Conservation (phyloP, 2,329 filamentous ascomycete species). For the Curvularia verruculosa region DNA sequence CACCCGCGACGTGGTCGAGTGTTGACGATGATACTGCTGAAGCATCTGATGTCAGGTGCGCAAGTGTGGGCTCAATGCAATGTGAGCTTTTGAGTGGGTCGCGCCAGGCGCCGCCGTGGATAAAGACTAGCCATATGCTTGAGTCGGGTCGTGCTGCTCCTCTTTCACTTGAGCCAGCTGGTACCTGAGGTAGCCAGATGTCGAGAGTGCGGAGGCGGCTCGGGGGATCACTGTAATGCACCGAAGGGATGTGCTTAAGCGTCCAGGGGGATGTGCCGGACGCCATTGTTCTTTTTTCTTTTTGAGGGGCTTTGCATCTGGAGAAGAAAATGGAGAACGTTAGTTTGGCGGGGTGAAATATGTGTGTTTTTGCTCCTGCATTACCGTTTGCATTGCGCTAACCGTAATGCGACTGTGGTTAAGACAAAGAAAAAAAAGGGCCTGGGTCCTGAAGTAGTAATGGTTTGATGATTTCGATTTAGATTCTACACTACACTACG, state of each 20-base stretch:
- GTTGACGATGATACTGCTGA: constrained; percentile 7
- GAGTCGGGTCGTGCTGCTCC: constrained; percentile 10
- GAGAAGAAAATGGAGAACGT: neutral
- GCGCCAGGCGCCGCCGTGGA: constrained; percentile 60
- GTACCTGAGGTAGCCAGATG: constrained; percentile 46
- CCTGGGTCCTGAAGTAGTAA: neutral
- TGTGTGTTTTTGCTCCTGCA: neutral
- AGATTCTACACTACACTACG: constrained; percentile 15
- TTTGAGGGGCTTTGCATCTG: neutral
- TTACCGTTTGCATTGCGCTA: neutral
- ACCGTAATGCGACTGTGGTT: neutral
- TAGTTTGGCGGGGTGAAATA: neutral
- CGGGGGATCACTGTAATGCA: constrained; percentile 36
- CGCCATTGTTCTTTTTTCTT: constrained; percentile 21
- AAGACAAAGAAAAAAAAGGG: no score
- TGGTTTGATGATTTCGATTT: constrained; percentile 11
- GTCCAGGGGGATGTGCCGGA: constrained; percentile 11
- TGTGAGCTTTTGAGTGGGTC: constrained; percentile 51
- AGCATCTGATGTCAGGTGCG: constrained; percentile 43
- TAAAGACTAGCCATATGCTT: constrained; percentile 49
- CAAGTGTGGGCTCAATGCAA: constrained; percentile 46
- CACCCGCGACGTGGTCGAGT: constrained; percentile 57
- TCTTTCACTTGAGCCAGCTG: neutral
- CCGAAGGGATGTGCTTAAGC: constrained; percentile 25
- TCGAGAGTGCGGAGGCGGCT: constrained; percentile 51